phyloP scores from a whole-genome alignment of 495 filamentous ascomycete genomes.

The Trichoderma orchidacearum region DNA sequence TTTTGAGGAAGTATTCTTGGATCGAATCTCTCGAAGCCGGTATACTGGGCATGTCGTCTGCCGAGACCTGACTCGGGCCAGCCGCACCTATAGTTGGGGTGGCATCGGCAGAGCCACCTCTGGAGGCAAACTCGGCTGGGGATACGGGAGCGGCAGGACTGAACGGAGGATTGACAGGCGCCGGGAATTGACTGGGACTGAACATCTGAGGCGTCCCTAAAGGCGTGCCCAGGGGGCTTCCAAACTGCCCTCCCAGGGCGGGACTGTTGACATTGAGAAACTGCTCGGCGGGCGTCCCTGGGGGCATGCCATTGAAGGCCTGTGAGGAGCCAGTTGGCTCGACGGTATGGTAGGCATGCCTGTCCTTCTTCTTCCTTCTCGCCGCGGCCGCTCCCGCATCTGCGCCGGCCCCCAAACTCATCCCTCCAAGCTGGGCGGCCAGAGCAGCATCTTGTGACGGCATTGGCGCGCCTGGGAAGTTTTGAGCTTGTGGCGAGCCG shows the following conservation, averaged over 20 bases:
- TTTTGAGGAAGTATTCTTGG: conserved; percentile 69
- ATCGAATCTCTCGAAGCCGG: conserved; percentile 70
- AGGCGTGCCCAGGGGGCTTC: conserved; percentile 18
- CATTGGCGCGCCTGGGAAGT: conserved; percentile 12
- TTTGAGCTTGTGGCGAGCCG: conserved; percentile 12
- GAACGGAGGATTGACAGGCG: conserved; percentile 43
- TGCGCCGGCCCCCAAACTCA: conserved; percentile 51
- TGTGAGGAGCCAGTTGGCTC: conserved; percentile 53
- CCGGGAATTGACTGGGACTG: conserved; percentile 49
- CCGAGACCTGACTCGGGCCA: conserved; percentile 67
- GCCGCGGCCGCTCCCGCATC: conserved; percentile 34
- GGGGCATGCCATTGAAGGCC: conserved; percentile 51
- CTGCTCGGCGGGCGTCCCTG: conserved; percentile 43
- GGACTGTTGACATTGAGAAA: conserved; percentile 45
- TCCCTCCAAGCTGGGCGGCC: conserved; percentile 73
- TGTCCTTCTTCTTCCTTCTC: conserved; percentile 78
- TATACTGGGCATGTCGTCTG: conserved; percentile 88
- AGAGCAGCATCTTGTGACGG: conserved; percentile 40
- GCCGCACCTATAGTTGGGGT: conserved; percentile 16
- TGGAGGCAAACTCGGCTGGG: conserved; percentile 40
- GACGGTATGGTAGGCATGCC: conserved; percentile 83
- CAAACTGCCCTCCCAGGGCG: conserved; percentile 21
- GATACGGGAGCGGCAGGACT: conserved; percentile 27
- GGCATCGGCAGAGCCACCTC: conserved; percentile 22
- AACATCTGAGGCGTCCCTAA: conserved; percentile 37